phyloP scores from a whole-genome alignment of 1,284 basidiomycete genomes.

The Cryptococcus amylolentus region DNA sequence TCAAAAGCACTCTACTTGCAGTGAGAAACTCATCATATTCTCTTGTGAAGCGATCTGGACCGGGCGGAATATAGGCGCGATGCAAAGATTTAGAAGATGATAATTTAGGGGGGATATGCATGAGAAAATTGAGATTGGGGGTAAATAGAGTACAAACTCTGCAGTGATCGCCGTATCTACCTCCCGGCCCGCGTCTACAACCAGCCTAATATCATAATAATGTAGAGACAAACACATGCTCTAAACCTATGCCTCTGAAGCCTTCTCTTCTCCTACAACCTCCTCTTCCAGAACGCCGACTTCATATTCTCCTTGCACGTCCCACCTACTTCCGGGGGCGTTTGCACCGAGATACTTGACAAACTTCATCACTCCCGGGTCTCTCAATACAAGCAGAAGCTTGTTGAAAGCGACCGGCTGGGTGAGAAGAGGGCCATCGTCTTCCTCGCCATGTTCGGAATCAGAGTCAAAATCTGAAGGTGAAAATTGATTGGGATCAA shows the following conservation, averaged over 20 bases:
- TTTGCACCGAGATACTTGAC: slow-evolving; percentile 88
- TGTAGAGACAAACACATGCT: too few species aligned
- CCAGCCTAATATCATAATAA: too few species aligned
- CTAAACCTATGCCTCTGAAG: slow-evolving; percentile 3
- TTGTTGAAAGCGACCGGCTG: slow-evolving; percentile 89
- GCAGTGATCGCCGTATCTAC: too few species aligned
- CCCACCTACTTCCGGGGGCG: slow-evolving; percentile 84
- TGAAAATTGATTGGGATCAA: slow-evolving; percentile 49
- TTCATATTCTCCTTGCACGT: slow-evolving; percentile 83
- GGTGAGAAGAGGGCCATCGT: slow-evolving; percentile 81
- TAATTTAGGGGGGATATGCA: too few species aligned
- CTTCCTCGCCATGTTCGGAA: slow-evolving; percentile 49
- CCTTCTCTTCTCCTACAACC: slow-evolving; percentile 40
- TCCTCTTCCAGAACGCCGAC: slow-evolving; percentile 56
- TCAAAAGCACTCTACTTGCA: too few species aligned
- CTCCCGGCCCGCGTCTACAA: too few species aligned
- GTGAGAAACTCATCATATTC: too few species aligned
- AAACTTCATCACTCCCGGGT: slow-evolving; percentile 89
- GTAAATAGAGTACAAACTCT: too few species aligned
- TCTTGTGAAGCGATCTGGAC: too few species aligned
- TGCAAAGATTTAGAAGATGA: too few species aligned
- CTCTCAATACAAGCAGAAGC: slow-evolving; percentile 81
- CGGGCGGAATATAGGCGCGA: too few species aligned
- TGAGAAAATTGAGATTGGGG: too few species aligned
- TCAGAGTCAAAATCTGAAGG: slow-evolving; percentile 52